Percentiles rank a stretch among this genome's conserved stretches.
Evolutionary conservation across 2,329 filamentous ascomycete genomes (phyloP).

Genomic region (Lachnellula arida): DNA sequence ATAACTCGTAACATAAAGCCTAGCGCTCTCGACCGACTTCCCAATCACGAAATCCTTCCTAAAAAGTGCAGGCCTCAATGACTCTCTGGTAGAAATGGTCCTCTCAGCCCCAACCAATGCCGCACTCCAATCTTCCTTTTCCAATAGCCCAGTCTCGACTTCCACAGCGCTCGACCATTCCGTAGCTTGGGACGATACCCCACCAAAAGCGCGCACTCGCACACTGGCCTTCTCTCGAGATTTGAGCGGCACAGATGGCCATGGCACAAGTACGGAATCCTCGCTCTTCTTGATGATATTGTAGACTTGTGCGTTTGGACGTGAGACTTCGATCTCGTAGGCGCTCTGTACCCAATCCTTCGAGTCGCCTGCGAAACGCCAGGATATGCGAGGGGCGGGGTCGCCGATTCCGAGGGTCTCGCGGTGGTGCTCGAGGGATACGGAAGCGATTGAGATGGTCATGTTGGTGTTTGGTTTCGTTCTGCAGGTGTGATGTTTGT

Average conservation of each 20-base stretch:
- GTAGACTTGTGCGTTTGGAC: conserved; percentile 10
- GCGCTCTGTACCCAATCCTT: conserved; percentile 40
- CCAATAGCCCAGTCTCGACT: conserved; percentile 34
- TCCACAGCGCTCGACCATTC: conserved; percentile 29
- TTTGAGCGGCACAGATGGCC: conserved; percentile 36
- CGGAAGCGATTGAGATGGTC: not conserved
- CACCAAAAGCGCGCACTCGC: conserved; percentile 28
- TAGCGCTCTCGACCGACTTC: conserved; percentile 16
- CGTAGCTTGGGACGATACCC: conserved; percentile 7
- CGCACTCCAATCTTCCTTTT: conserved; percentile 31
- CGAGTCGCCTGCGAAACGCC: conserved; percentile 39
- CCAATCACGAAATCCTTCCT: conserved; percentile 30
- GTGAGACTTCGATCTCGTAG: conserved; percentile 41
- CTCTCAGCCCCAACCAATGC: conserved; percentile 23
- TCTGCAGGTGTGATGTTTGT: not conserved
- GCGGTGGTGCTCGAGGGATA: conserved; percentile 23
- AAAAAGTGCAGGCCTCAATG: conserved; percentile 33
- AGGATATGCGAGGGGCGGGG: conserved; percentile 41
- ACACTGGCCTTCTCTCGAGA: conserved; percentile 29
- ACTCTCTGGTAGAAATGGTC: not conserved
- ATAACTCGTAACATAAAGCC: conserved; percentile 34
- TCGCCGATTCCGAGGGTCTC: conserved; percentile 42
- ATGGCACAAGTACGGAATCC: conserved; percentile 40
- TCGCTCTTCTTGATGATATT: conserved; percentile 10
- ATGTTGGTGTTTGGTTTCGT: not conserved